These are phyloP conservation scores for Orbilia quercus DNA, from an alignment of 2,329 filamentous ascomycete species.

Conservation along the genomic window DNA sequence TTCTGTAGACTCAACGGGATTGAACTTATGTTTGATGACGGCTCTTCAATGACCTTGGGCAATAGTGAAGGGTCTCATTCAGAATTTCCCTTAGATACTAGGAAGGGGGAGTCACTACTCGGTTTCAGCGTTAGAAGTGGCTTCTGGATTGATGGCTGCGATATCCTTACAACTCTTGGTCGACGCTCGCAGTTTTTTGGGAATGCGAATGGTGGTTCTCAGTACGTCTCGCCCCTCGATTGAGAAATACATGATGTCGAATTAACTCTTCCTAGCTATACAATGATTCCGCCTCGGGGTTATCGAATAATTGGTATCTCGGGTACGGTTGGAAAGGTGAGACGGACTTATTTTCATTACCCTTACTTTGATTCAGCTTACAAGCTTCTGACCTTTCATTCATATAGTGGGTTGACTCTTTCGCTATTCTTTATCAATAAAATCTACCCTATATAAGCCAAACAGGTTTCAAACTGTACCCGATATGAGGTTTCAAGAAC, in stretches of 20 bases:
- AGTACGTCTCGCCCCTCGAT: constrained; percentile 71
- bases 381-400: constrained; percentile 9
- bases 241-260: not conserved
- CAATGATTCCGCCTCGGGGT: constrained; percentile 86
- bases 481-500: no score
- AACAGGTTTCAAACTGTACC: not conserved
- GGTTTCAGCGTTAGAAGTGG: constrained; percentile 79
- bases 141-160: constrained; percentile 85
- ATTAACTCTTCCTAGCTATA: constrained; percentile 71
- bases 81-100: constrained; percentile 74
- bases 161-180: constrained; percentile 89
- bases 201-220: constrained; percentile 80
- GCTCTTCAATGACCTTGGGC: constrained; percentile 85
- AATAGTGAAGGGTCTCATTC: constrained; percentile 80
- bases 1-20: constrained; percentile 73
- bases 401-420: constrained; percentile 57
- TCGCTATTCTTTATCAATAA: constrained; percentile 58
- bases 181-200: constrained; percentile 87
- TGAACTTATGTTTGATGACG: constrained; percentile 93
- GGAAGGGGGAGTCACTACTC: constrained; percentile 84
- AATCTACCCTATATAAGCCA: not conserved
- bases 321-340: constrained; percentile 65
- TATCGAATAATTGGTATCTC: constrained; percentile 89
- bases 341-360: not conserved
- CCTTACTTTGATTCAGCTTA: not conserved